Evolutionary conservation across 768 basidiomycete genomes (phyloP).

Genomic region (Asterophora parasitica): DNA sequence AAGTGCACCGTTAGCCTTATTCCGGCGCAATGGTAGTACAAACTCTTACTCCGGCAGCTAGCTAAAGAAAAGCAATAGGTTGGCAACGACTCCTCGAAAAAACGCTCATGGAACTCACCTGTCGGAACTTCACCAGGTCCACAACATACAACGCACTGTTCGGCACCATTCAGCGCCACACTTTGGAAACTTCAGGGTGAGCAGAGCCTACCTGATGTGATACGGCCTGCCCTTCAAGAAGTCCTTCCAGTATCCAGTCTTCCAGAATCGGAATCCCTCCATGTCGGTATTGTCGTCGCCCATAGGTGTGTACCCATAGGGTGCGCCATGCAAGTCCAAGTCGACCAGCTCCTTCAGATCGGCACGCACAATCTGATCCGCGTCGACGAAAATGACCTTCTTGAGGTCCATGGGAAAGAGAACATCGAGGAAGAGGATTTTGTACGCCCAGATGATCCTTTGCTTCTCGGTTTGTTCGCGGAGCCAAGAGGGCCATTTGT

Average conservation of each 20-base stretch:
- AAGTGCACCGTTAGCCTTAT: background rate
- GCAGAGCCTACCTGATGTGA: conserved; percentile 76
- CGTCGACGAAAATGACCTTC: conserved; percentile 98
- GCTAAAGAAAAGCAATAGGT: conserved; percentile 23
- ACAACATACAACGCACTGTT: conserved; percentile 90
- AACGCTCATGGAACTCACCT: conserved; percentile 40
- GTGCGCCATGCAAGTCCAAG: conserved; percentile 85
- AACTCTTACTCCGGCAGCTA: conserved; percentile 45
- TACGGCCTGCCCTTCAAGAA: conserved; percentile 81
- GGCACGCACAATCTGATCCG: conserved; percentile 95
- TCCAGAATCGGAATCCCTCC: conserved; percentile 99
- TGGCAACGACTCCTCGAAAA: background rate
- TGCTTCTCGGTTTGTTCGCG: conserved; percentile 98
- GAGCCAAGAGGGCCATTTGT: conserved; percentile 99
- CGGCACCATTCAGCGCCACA: background rate
- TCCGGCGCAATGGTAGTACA: background rate
- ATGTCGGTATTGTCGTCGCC: conserved; percentile 91
- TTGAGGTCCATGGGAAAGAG: conserved; percentile 99
- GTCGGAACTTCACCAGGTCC: conserved; percentile 91
- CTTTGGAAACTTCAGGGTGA: background rate
- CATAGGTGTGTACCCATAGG: conserved; percentile 97
- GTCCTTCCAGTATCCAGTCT: conserved; percentile 92
- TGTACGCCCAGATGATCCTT: conserved; percentile 98
- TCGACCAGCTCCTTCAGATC: conserved; percentile 95
- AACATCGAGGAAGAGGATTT: conserved; percentile 98